A percentile compares a stretch with the other conserved stretches of the same genome.
Evolutionary conservation across 2,329 filamentous ascomycete species (phyloP).

Genomic region (Allantophomopsis cytisporea): DNA sequence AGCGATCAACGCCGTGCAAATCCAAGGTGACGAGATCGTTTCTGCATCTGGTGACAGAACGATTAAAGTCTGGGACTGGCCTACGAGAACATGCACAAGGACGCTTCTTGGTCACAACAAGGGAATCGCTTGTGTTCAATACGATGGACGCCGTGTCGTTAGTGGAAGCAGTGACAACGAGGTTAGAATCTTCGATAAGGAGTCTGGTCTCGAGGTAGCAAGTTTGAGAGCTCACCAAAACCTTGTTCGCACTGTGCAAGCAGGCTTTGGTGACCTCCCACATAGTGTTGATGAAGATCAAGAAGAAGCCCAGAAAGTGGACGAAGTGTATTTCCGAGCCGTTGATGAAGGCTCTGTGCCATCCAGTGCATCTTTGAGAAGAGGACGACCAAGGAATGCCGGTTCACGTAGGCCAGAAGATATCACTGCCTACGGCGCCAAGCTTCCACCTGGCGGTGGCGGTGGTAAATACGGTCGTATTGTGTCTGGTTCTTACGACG

Average conservation of each 20-base stretch:
- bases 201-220: constrained; percentile 77
- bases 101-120: constrained; percentile 83
- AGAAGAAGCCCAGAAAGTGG: constrained; percentile 57
- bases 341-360: constrained; percentile 34
- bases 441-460: constrained; percentile 80
- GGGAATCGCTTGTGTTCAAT: constrained; percentile 95
- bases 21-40: constrained; percentile 73
- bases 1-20: constrained; percentile 92
- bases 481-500: constrained; percentile 92
- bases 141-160: constrained; percentile 84
- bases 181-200: constrained; percentile 85
- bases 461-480: constrained; percentile 87
- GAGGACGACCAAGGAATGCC: constrained; percentile 27
- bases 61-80: constrained; percentile 92
- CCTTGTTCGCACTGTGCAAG: constrained; percentile 87
- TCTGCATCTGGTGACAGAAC: constrained; percentile 89
- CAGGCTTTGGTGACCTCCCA: constrained; percentile 80
- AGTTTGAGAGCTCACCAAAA: constrained; percentile 71
- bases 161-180: constrained; percentile 94
- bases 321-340: constrained; percentile 56
- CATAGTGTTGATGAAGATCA: constrained; percentile 66
- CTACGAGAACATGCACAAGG: constrained; percentile 58
- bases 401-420: constrained; percentile 65
- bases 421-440: constrained; percentile 69
- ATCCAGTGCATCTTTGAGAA: constrained; percentile 14